Base-by-base conservation (phyloP, 345 rosid genomes). In the Physaria fendleri region DNA sequence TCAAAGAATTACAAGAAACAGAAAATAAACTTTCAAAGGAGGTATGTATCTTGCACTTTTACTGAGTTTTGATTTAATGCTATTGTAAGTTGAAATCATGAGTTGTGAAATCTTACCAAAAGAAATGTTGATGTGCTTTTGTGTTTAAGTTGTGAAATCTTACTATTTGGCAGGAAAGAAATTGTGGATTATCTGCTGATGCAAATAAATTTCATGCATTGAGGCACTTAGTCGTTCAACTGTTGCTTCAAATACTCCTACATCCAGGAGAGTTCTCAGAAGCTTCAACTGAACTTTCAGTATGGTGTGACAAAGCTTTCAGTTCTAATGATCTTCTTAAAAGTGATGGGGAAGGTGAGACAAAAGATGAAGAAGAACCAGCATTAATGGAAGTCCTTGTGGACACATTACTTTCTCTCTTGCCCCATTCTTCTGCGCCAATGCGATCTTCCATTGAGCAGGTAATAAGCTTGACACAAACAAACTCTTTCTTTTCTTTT, bases 361-460 rank as follows among this genome's bases (percentile, higher is more conserved):
- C 67, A 39, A 86, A 72, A 15, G 50, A 60, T 71, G 88, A 81
- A 73, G 80, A 64, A 17, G 61, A 50, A 46, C 93, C 95, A 21
- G 78, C 87, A 71, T 72, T 85, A 64, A 84, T 94, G 85, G 96
- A 94, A 71, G 93, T 94, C 53, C 82, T 94, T 32, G 82, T 85
- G 33, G 97, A 94, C 65, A 82, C 97, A 20, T 64, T 90, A 65
- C 95, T 94, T 56, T 85, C 95, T 32, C 72, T 94, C 79, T 75
- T 85, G 49, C 95, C 99, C 6, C 88, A 94, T 69, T 81, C 99
- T 70, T 80, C 99, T 22, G 90, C 93, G 63, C 85, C 96, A 69
- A 57, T 87, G 79, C 85, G 95, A 51, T 78, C 88, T 75, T 85
- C 88, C 46, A 80, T 87, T 56, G 96, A 94, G 74, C 92, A 90